Evolutionary conservation across 331 rosid species (phyloP).

Genomic region (Arachis monticola): DNA sequence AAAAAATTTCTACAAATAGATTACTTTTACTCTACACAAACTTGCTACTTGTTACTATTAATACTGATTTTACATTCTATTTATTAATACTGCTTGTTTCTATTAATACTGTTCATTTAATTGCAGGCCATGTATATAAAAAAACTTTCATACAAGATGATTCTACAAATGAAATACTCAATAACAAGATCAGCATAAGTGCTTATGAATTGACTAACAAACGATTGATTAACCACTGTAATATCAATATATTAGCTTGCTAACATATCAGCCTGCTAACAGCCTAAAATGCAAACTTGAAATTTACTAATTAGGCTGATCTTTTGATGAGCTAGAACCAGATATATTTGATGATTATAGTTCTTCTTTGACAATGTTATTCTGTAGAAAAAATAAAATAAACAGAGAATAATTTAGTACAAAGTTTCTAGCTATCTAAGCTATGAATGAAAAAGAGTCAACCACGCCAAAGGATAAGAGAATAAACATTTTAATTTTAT

Average conservation of each 20-base stretch:
- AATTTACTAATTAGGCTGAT: slow-evolving; percentile 50
- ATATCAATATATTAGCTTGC: not conserved
- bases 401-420: slow-evolving; percentile 12
- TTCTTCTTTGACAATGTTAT: slow-evolving; percentile 44
- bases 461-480: not conserved
- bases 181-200: not conserved
- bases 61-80: not conserved
- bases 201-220: slow-evolving; percentile 30
- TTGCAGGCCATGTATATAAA: not conserved
- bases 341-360: slow-evolving; percentile 61
- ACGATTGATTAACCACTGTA: not conserved
- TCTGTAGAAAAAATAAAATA: slow-evolving; percentile 47
- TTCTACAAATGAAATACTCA: slow-evolving; percentile 4
- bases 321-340: slow-evolving; percentile 69
- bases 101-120: not conserved
- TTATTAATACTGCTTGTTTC: not conserved
- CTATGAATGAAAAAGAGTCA: slow-evolving; percentile 15
- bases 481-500: slow-evolving; percentile 11
- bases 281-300: slow-evolving; percentile 55
- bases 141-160: not conserved
- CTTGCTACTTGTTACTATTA: not conserved
- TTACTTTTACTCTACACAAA: not conserved
- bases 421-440: slow-evolving; percentile 12
- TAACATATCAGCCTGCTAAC: not conserved
- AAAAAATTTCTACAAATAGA: slow-evolving; percentile 1